Conservation (phyloP, 1,139 yeast genomes). For the Lodderomyces pseudojiufengensis region DNA sequence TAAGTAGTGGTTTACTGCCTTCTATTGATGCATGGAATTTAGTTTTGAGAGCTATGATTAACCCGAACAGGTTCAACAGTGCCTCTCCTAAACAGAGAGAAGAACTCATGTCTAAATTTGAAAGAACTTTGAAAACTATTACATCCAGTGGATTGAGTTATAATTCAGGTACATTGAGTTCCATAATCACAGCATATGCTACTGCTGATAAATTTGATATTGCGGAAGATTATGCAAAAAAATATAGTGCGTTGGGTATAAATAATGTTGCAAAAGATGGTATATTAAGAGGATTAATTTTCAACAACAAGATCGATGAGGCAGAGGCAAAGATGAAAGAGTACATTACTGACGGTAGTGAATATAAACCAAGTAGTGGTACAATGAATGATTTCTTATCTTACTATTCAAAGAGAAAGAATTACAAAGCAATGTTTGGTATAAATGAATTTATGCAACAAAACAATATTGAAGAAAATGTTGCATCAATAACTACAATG, state of each 20-base stretch:
- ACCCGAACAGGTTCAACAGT: constrained; percentile 21
- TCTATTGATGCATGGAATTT: constrained; percentile 34
- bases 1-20: constrained; percentile 27
- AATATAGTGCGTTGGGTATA: constrained; percentile 22
- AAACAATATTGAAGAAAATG: constrained; percentile 51
- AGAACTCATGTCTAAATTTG: constrained; percentile 20
- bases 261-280: constrained; percentile 33
- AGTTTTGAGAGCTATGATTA: constrained; percentile 36
- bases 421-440: constrained; percentile 38
- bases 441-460: constrained; percentile 36
- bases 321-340: constrained; percentile 35
- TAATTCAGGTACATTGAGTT: constrained; percentile 28
- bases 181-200: constrained; percentile 34
- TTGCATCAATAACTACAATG: constrained; percentile 63
- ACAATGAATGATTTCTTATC: constrained; percentile 38
- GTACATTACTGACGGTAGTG: constrained; percentile 23
- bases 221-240: constrained; percentile 26
- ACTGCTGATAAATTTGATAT: constrained; percentile 32
- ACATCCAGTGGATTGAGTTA: constrained; percentile 19
- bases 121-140: constrained; percentile 30
- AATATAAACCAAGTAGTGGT: constrained; percentile 30
- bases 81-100: constrained; percentile 14
- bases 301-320: constrained; percentile 26
- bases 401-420: constrained; percentile 27
- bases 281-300: constrained; percentile 32